Evolutionary conservation across 345 rosid species (phyloP), one percentile per base, ranked within the genome.

Genomic region (Arabidopsis arenosa): DNA sequence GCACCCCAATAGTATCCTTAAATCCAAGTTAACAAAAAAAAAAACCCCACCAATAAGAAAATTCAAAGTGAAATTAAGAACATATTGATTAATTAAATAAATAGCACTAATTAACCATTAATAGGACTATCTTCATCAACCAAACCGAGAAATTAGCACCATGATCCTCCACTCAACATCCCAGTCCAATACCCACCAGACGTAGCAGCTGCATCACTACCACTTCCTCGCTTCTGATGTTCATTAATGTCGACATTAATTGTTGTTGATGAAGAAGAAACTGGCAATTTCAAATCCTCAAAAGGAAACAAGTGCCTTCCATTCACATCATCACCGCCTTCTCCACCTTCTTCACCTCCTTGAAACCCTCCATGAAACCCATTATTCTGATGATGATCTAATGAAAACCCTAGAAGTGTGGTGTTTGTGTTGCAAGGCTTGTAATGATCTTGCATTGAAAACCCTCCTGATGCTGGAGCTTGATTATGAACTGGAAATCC

Each of bases 121-220:
- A 32, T 63, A 68, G 75, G 61, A 61, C 69, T 72, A 54, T 80
- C 65, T 68, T 54, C 56, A 44, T 36, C 64, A 72, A 49, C 57
- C 77, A 70, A 59, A 77, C 70, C 21, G 75, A 52, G 73, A 18
- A 48, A 55, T 60, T 66, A 81, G 86, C 86, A 89, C 98, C 97
- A 94, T 80, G 97, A 86, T 82, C 97, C 96, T 64, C 98, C 98
- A 66, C 90, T 93, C 76, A 94, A 79, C 91, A 90, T 89, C 64
- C 97, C 97, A 81, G 90, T 87, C 98, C 98, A 94, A 75, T 86
- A 94, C 9, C 93, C 98, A 60, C 83, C 66, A 28, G 95, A 82
- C 80, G 74, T 61, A 36, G 81, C 18, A 18, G 78, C 64, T 59
- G 65, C 74, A 54, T 73, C 81, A 79, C 82, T 87, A 62, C 82